These are phyloP conservation scores for Aspergillus brunneoviolaceus DNA, from an alignment of 2,329 filamentous ascomycete species.

Conservation along the genomic window DNA sequence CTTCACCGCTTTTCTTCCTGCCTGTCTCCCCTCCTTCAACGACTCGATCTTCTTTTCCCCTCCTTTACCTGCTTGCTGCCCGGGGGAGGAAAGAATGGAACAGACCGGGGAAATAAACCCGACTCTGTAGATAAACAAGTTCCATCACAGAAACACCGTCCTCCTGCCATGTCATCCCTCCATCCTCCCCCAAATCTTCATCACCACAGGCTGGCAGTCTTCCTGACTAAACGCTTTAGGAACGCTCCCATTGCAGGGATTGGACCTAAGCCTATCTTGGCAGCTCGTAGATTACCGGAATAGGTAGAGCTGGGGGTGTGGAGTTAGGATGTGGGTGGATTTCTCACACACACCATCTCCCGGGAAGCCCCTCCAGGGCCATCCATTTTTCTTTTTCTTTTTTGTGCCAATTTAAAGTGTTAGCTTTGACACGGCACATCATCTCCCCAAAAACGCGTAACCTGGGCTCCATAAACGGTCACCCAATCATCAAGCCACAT, in stretches of 20 bases:
- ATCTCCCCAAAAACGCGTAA: constrained; percentile 26
- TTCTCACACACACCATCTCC: not conserved
- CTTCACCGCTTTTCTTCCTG: constrained; percentile 23
- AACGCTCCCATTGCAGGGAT: constrained; percentile 14
- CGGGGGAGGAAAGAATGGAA: not conserved
- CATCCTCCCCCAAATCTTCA: too few relatives aligned
- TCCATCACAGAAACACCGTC: not conserved
- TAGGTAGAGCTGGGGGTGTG: constrained; percentile 7
- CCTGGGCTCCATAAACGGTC: constrained; percentile 4
- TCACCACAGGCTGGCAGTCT: too few relatives aligned
- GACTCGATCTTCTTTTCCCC: too few relatives aligned
- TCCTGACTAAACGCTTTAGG: constrained; percentile 11
- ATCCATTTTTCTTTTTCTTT: not conserved
- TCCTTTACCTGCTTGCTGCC: not conserved
- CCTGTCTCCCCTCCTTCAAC: not conserved
- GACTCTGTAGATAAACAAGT: not conserved
- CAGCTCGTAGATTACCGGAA: constrained; percentile 18
- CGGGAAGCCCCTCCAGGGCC: not conserved
- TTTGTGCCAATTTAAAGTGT: not conserved
- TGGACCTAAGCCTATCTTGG: constrained; percentile 20
- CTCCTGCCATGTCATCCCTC: too few relatives aligned
- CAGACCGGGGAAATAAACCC: not conserved
- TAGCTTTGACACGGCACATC: constrained; percentile 23
- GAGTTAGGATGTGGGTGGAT: not conserved
- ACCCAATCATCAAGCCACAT: constrained; percentile 12